phyloP scores from a whole-genome alignment of 2,329 filamentous ascomycete species.

The Fusarium irregulare region DNA sequence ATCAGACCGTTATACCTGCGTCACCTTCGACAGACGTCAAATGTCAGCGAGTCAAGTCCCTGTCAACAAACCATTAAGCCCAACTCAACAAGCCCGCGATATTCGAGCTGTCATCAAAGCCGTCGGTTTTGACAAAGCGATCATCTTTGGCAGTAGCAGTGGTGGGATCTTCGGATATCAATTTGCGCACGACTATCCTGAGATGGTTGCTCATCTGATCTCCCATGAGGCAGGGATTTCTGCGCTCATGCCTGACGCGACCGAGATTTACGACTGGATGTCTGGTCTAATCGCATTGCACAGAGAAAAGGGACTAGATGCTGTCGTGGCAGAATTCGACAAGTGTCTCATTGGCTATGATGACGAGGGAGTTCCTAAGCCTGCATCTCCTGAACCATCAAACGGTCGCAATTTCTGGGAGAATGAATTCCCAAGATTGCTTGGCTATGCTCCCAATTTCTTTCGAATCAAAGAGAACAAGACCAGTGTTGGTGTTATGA shows the following conservation, averaged over 20 bases:
- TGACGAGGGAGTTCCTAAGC: neutral
- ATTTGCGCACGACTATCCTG: constrained; percentile 18
- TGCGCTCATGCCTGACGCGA: neutral
- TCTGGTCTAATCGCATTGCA: neutral
- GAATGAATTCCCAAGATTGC: neutral
- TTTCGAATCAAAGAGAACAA: neutral
- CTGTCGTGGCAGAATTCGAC: neutral
- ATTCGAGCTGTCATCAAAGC: constrained; percentile 1
- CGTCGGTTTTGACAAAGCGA: neutral
- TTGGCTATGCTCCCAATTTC: constrained; percentile 6
- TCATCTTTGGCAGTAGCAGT: neutral
- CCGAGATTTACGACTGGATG: constrained; percentile 10
- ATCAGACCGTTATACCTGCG: neutral
- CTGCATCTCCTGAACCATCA: neutral
- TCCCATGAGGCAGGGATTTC: neutral
- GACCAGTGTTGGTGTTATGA: constrained; percentile 10
- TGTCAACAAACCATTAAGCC: neutral
- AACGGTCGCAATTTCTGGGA: constrained; percentile 14
- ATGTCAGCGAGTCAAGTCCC: constrained; percentile 23
- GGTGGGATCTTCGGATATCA: constrained; percentile 8
- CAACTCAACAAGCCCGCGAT: constrained; percentile 14
- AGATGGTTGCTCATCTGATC: constrained; percentile 3
- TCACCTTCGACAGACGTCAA: constrained; percentile 7
- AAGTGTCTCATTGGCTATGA: neutral
- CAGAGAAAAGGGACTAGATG: neutral